These are phyloP conservation scores for Corymbia maculata DNA, from an alignment of 345 rosid genomes.

Conservation along the genomic window DNA sequence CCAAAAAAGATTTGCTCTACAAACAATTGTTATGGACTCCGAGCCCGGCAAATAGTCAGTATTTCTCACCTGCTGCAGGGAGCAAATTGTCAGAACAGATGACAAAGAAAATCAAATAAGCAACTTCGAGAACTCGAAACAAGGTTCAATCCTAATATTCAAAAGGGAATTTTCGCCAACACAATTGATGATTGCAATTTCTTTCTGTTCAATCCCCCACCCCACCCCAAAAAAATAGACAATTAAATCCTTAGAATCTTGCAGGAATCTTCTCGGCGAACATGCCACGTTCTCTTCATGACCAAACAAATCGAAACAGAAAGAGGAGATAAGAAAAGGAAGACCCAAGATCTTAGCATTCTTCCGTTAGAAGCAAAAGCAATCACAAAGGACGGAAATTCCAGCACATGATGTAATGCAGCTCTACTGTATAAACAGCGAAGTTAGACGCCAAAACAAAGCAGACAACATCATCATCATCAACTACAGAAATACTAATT, in stretches of 20 bases:
- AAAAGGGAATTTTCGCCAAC: background rate
- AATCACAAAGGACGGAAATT: background rate
- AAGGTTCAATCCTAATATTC: background rate
- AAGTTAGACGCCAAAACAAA: background rate
- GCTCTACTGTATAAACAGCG: background rate
- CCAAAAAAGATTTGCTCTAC: background rate
- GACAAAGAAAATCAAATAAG: background rate
- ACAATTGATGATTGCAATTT: background rate
- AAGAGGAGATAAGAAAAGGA: background rate
- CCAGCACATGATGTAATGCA: background rate
- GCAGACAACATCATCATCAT: background rate
- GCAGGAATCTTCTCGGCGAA: background rate
- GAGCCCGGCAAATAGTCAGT: background rate
- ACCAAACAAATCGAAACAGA: background rate
- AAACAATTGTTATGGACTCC: background rate
- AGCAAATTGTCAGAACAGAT: background rate
- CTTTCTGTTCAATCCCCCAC: background rate
- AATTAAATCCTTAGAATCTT: background rate
- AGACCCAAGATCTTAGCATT: background rate
- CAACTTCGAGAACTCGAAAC: background rate
- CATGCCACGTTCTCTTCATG: background rate
- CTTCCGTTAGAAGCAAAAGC: background rate
- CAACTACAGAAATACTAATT: background rate
- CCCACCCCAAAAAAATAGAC: background rate
- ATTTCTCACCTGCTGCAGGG: background rate